Conservation (phyloP, 306 rosid genomes). For the Amphicarpaea edgeworthii region DNA sequence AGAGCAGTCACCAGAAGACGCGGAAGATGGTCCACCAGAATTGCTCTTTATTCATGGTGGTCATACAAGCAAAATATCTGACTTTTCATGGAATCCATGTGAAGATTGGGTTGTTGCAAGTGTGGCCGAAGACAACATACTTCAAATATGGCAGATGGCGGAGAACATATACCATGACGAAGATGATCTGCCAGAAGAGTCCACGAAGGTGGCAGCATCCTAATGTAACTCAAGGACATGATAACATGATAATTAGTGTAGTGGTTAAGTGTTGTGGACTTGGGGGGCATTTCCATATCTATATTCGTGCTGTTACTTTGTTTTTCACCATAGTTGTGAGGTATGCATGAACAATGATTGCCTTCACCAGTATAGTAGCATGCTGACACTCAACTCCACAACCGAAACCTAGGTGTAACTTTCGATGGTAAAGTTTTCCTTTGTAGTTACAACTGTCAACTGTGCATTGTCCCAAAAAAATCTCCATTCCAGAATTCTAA, state of each 20-base stretch:
- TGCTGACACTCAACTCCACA: no score
- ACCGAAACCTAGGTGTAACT: constrained; percentile 8
- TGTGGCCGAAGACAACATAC: constrained; percentile 98
- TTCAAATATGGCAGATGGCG: constrained; percentile 99
- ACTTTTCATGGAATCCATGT: constrained; percentile 98
- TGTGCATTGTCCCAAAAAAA: neutral
- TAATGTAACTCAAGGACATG: constrained; percentile 50
- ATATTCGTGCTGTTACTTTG: constrained; percentile 25
- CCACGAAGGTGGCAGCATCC: constrained; percentile 58
- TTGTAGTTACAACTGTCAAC: neutral
- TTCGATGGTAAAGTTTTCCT: constrained; percentile 15
- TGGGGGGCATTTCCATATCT: constrained; percentile 21
- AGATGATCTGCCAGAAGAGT: constrained; percentile 93
- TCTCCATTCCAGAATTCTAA: neutral
- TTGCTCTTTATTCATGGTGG: constrained; percentile 97
- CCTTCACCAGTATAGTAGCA: constrained; percentile 28
- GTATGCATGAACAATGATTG: constrained; percentile 32
- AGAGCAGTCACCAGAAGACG: constrained; percentile 94
- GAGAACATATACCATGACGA: constrained; percentile 99
- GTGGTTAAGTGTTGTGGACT: constrained; percentile 27
- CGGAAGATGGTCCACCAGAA: constrained; percentile 98
- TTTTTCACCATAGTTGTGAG: constrained; percentile 30
- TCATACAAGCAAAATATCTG: constrained; percentile 97
- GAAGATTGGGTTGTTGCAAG: constrained; percentile 99
- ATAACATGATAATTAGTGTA: constrained; percentile 30